A percentile compares a stretch with the other conserved stretches of the same genome.
phyloP scores from a whole-genome alignment of 2,329 filamentous ascomycete genomes.

The Aspergillus sojae region DNA sequence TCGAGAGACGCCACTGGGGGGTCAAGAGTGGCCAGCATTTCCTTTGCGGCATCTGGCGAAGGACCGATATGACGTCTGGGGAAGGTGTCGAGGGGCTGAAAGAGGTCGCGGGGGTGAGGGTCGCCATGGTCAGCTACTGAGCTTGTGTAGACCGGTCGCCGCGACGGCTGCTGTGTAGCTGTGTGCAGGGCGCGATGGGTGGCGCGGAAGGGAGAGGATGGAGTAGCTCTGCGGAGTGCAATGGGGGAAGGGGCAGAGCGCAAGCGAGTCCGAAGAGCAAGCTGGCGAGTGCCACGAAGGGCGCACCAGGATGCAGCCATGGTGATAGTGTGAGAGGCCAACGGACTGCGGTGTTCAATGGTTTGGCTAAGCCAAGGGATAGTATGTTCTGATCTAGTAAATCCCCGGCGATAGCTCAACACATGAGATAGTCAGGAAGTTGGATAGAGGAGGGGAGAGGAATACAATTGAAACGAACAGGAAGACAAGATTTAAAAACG shows the following conservation, averaged over 20 bases:
- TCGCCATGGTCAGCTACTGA: conserved; percentile 83
- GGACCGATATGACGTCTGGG: conserved; percentile 86
- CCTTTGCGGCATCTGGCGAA: conserved; percentile 65
- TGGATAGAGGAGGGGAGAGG: background rate
- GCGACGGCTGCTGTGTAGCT: conserved; percentile 27
- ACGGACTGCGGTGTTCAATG: background rate
- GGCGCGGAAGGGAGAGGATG: conserved; percentile 34
- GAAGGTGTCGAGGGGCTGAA: conserved; percentile 63
- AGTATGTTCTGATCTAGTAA: background rate
- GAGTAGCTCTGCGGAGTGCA: conserved; percentile 25
- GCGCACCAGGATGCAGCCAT: conserved; percentile 41
- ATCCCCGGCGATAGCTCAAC: conserved; percentile 7
- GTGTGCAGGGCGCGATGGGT: conserved; percentile 34
- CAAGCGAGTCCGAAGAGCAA: conserved; percentile 36
- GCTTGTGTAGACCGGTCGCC: conserved; percentile 73
- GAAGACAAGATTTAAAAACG: conserved; percentile 7
- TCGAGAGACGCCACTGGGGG: conserved; percentile 75
- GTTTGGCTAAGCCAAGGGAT: conserved; percentile 6
- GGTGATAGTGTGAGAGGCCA: conserved; percentile 6
- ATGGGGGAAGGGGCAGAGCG: conserved; percentile 27
- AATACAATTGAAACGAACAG: conserved; percentile 8
- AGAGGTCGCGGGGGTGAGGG: conserved; percentile 42
- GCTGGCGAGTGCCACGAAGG: conserved; percentile 39
- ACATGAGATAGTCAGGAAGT: background rate
- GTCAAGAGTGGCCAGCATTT: conserved; percentile 80